Percentiles rank a stretch among this genome's conserved stretches.
Evolutionary conservation across 192 early-diverging fungal species (phyloP).

Genomic region (Coemansia sp.): DNA sequence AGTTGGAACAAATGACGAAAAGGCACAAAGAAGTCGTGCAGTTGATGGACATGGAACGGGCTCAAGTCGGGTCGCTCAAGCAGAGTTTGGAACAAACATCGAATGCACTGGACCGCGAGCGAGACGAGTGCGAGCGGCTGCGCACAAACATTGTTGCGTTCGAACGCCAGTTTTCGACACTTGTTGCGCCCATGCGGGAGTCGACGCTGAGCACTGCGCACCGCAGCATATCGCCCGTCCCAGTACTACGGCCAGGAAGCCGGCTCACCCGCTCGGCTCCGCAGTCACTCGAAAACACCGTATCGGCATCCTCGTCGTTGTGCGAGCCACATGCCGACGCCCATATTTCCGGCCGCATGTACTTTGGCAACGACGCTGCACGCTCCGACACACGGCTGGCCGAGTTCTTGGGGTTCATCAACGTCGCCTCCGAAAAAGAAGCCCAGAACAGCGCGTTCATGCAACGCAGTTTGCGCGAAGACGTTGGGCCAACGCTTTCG

Average conservation of each 20-base stretch:
- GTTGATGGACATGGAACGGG: conserved; percentile 47
- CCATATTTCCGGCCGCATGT: conserved; percentile 32
- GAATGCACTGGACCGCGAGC: conserved; percentile 28
- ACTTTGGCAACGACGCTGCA: conserved; percentile 41
- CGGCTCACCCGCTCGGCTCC: conserved; percentile 4
- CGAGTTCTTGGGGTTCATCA: conserved; percentile 46
- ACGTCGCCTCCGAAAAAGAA: conserved; percentile 38
- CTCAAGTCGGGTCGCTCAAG: conserved; percentile 42
- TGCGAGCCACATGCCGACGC: conserved; percentile 8
- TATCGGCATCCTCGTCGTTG: background rate
- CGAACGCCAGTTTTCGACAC: conserved; percentile 30
- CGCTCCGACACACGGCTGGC: conserved; percentile 42
- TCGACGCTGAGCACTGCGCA: background rate
- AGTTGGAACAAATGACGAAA: conserved; percentile 27
- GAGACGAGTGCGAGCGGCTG: conserved; percentile 24
- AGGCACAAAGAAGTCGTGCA: conserved; percentile 29
- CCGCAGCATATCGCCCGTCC: background rate
- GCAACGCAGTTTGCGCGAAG: conserved; percentile 52
- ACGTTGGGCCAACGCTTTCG: conserved; percentile 41
- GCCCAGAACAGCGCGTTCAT: conserved; percentile 32
- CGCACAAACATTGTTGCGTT: conserved; percentile 29
- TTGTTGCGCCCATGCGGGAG: background rate
- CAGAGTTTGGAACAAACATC: conserved; percentile 34
- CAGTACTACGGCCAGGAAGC: background rate
- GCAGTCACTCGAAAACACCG: conserved; percentile 8